Conservation (phyloP, 768 basidiomycete genomes). For the Sistotremastrum suecicum region DNA sequence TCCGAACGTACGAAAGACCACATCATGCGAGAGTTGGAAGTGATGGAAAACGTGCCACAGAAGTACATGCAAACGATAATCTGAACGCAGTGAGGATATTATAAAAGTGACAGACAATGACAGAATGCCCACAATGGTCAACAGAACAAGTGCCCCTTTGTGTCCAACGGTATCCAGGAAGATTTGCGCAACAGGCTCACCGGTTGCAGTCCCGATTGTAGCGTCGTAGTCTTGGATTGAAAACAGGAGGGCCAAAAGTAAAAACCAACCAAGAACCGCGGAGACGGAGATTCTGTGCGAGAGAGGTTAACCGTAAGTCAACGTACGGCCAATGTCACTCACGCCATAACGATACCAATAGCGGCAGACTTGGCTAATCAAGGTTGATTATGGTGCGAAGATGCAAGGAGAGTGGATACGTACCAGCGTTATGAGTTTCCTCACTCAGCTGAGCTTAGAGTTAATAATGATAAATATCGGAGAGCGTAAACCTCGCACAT, state of each 20-base stretch:
- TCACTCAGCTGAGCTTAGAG: slow-evolving; percentile 45
- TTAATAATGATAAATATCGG: not conserved
- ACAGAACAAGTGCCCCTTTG: slow-evolving; percentile 53
- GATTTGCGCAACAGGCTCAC: slow-evolving; percentile 67
- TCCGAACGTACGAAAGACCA: slow-evolving; percentile 39
- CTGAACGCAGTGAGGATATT: not conserved
- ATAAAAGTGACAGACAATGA: slow-evolving; percentile 33
- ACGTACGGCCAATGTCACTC: too few relatives aligned
- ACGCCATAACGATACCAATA: slow-evolving; percentile 51
- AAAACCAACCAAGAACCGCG: slow-evolving; percentile 62
- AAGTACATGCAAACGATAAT: not conserved
- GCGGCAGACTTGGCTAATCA: slow-evolving; percentile 37
- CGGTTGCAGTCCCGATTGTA: slow-evolving; percentile 38
- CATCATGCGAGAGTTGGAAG: slow-evolving; percentile 74
- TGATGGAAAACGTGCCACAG: slow-evolving; percentile 56
- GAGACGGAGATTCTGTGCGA: slow-evolving; percentile 40
- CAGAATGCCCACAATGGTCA: too few relatives aligned
- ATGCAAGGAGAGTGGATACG: not conserved
- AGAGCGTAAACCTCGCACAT: slow-evolving; percentile 25
- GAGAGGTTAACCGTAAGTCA: too few relatives aligned
- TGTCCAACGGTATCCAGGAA: slow-evolving; percentile 65
- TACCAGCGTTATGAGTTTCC: slow-evolving; percentile 52
- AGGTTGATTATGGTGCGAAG: too few relatives aligned
- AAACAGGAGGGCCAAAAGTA: slow-evolving; percentile 57
- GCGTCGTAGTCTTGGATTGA: slow-evolving; percentile 56